Conservation (phyloP, 768 basidiomycete genomes). For the Hypholoma sublateritium region DNA sequence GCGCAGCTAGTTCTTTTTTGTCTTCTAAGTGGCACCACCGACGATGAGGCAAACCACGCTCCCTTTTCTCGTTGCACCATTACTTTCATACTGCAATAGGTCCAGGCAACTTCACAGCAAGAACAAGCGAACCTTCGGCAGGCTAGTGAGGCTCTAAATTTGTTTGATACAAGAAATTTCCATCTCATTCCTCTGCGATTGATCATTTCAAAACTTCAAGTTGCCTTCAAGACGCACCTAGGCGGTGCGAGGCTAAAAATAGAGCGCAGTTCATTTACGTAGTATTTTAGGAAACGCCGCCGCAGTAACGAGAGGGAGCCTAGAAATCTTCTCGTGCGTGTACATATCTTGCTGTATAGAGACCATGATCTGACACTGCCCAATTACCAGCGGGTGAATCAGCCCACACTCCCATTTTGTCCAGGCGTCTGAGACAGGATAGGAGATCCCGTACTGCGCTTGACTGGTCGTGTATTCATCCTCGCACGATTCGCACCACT, state of each 20-base stretch:
- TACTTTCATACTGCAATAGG: not conserved
- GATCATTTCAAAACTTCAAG: too few species aligned
- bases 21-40: too few species aligned
- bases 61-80: not conserved
- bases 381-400: not conserved
- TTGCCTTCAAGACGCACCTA: too few species aligned
- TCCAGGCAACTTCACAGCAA: not conserved
- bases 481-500: not conserved
- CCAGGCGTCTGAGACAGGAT: not conserved
- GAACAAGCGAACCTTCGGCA: not conserved
- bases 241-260: not conserved
- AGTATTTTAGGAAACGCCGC: not conserved
- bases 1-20: too few species aligned
- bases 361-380: not conserved
- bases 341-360: slow-evolving; percentile 1
- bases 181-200: too few species aligned
- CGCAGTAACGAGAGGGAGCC: not conserved
- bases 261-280: not conserved
- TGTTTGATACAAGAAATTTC: too few species aligned
- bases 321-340: slow-evolving; percentile 2
- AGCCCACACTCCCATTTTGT: not conserved
- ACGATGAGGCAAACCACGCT: not conserved
- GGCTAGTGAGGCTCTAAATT: not conserved
- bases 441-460: not conserved
- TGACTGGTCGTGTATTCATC: not conserved